Conservation (phyloP, 2,329 filamentous ascomycete species). For the Claviceps africana region DNA sequence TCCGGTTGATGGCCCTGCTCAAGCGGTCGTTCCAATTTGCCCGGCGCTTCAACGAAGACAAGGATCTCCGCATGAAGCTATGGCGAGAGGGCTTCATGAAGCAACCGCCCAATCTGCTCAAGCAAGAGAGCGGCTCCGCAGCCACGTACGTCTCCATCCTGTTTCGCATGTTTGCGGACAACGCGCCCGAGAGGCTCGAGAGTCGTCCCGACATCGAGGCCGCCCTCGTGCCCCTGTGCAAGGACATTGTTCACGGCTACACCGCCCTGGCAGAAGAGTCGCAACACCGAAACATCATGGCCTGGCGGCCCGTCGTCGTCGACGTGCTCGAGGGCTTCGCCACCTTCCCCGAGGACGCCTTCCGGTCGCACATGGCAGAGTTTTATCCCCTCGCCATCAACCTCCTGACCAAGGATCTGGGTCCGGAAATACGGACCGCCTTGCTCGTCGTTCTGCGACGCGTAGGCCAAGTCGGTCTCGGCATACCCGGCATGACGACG, state of each 20-base stretch:
- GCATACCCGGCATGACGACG: constrained; percentile 36
- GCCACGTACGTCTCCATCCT: constrained; percentile 93
- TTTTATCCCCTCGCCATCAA: constrained; percentile 85
- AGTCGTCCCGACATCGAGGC: constrained; percentile 74
- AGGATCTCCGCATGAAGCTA: constrained; percentile 82
- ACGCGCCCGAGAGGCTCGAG: constrained; percentile 64
- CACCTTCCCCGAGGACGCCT: constrained; percentile 67
- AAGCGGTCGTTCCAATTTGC: constrained; percentile 97
- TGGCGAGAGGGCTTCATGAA: constrained; percentile 99
- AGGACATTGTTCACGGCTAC: constrained; percentile 82
- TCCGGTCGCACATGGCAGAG: constrained; percentile 60
- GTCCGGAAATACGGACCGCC: constrained; percentile 60
- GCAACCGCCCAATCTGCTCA: constrained; percentile 91
- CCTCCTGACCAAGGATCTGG: constrained; percentile 69
- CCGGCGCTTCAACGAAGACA: constrained; percentile 93
- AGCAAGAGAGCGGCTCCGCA: constrained; percentile 87
- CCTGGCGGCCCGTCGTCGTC: constrained; percentile 93
- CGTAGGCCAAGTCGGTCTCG: constrained; percentile 64
- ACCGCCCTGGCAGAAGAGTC: constrained; percentile 83
- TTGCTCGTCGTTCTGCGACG: constrained; percentile 65
- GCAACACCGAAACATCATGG: constrained; percentile 90
- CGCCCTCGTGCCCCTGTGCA: constrained; percentile 85
- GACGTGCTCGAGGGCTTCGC: constrained; percentile 90
- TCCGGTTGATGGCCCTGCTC: constrained; percentile 83
- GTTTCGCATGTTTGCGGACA: constrained; percentile 93